Conservation (phyloP, 768 basidiomycete genomes). For the Cubamyces lactineus region DNA sequence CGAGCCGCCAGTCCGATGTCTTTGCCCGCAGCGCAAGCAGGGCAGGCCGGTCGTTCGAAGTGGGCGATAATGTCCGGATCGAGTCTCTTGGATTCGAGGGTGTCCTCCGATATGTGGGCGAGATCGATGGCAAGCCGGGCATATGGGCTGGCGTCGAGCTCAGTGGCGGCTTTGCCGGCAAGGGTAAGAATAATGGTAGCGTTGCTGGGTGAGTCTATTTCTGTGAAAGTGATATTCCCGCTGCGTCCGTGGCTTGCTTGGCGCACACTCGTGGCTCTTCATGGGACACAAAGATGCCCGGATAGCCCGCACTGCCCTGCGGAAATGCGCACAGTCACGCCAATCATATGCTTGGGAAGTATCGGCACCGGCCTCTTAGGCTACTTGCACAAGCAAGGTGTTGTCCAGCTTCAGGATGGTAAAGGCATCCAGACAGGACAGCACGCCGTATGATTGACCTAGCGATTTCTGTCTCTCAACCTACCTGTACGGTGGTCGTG, state of each 20-base stretch:
- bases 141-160: slow-evolving; percentile 95
- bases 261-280: background rate
- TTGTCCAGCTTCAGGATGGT: no score
- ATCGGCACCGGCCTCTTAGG: no score
- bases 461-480: background rate
- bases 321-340: no score
- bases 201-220: slow-evolving; percentile 75
- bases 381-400: no score
- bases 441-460: no score
- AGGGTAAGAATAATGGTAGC: slow-evolving; percentile 94
- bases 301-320: no score
- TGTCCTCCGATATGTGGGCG: slow-evolving; percentile 75
- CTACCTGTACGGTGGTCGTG: slow-evolving; percentile 6
- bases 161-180: slow-evolving; percentile 79
- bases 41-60: slow-evolving; percentile 52
- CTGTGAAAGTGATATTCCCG: background rate
- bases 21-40: slow-evolving; percentile 52
- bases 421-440: no score
- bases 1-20: slow-evolving; percentile 69
- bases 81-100: slow-evolving; percentile 92
- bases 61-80: slow-evolving; percentile 84
- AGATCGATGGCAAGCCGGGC: slow-evolving; percentile 87
- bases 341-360: no score
- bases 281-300: no score
- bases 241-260: background rate